Base-by-base conservation (phyloP, 148 eudicot genomes). In the Chenopodium album region DNA sequence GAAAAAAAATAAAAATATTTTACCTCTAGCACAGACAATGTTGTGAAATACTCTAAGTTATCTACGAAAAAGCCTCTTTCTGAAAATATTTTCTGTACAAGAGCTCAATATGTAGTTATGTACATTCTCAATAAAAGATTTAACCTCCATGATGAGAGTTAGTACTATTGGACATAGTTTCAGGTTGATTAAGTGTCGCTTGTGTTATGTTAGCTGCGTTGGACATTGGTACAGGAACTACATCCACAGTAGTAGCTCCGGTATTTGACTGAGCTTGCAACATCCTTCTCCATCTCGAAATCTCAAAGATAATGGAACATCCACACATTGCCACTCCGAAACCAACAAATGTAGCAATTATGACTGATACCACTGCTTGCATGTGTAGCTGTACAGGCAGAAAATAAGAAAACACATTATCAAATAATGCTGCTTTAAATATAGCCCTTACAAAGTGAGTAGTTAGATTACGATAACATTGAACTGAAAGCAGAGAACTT, bases 291-390 rank as follows among this genome's bases (percentile, higher is more conserved):
- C 89, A 87, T 84, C 86, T 89, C 28, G 67, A 41, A 10, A 90
- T 19, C 89, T 93, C 97, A 10, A 65, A 75, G 66, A 94, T 10
- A 54, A 94, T 74, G 62, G 92, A 91, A 50, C 90, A 88, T 72
- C 91, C 95, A 82, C 89, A 86, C 94, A 94, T 91, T 69, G 92
- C 83, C 56, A 87, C 89, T 81, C 94, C 99, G 66, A 97, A 97
- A 4, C 99, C 99, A 85, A 89, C 89, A 71, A 92, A 90, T 41
- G 98, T 90, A 41, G 99, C 95, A 31, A 96, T 88, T 47, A 97
- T 88, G 81, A 97, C 90, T 8, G 99, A 83, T 52, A 94, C 82
- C 78, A 94, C 91, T 48, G 92, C 91, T 81, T 90, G 91, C 83
- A 97, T 82, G 70, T 87, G 89, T 75, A 97, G 89, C 99, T 94